Base-by-base conservation (phyloP, 306 rosid species). In the Sechiopsis laciniata region DNA sequence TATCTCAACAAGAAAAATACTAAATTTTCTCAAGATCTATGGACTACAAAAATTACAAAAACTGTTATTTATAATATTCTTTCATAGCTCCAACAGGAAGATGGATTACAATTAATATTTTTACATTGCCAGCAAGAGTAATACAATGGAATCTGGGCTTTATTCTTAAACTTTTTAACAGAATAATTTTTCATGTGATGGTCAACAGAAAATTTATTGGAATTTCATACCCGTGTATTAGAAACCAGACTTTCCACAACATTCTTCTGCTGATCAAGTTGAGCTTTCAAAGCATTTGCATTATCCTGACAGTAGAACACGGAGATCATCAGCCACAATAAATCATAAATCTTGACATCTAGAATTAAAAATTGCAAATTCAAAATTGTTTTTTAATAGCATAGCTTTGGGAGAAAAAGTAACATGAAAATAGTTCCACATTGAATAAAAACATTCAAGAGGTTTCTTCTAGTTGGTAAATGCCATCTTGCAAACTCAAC, bases 231-330 rank as follows among this genome's bases (percentile, higher is more conserved):
- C 84, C 93, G 87, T 42, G 98, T 93, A 73, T 93, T 93, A 54
- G 97, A 82, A 75, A 93, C 96, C 77, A 93, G 98, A 83, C 83
- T 93, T 16, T 93, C 98, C 72, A 93, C 98, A 75, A 93, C 98
- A 77, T 79, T 22, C 85, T 93, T 90, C 80, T 93, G 98, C 77
- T 93, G 98, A 87, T 93, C 98, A 68, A 93, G 97, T 85, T 93
- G 98, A 80, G 85, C 74, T 81, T 87, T 93, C 88, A 93, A 72
- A 79, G 97, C 74, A 81, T 79, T 87, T 66, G 98, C 98, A 86
- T 90, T 93, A 80, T 93, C 98, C 98, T 93, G 96, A 75, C 40
- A 12, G 77, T 71, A 22, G 62, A 48, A 74, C 48, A 79, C 76
- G 55, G 40, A 71, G 55, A 71, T 70, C 73, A 55, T 52, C 61